Conservation (phyloP, 2,329 filamentous ascomycete species). For the Claviceps digitariae region DNA sequence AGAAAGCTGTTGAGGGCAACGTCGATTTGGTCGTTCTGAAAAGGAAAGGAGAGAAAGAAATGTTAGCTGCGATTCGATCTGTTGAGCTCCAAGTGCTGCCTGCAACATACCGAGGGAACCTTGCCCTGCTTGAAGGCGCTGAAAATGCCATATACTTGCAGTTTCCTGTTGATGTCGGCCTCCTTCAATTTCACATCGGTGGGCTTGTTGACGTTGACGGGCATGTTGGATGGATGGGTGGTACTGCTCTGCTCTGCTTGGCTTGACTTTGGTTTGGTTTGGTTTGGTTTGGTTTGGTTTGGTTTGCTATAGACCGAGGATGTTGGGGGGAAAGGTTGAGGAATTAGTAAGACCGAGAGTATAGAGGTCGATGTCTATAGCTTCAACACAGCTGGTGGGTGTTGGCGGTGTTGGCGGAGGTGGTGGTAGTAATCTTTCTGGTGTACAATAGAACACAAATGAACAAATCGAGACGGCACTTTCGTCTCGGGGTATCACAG, state of each 20-base stretch:
- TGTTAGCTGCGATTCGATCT: neutral
- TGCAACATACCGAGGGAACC: conserved; percentile 61
- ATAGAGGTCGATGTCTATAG: neutral
- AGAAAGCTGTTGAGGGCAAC: conserved; percentile 84
- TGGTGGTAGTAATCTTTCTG: neutral
- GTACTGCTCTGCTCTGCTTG: neutral
- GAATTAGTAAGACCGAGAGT: neutral
- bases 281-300: too few relatives aligned
- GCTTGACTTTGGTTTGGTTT: too few relatives aligned
- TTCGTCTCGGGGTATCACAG: conserved; percentile 17
- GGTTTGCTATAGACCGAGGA: neutral
- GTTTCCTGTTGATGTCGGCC: conserved; percentile 79
- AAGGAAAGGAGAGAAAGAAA: neutral
- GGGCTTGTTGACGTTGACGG: conserved; percentile 53
- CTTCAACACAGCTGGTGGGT: neutral
- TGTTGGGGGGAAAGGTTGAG: neutral
- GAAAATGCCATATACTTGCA: conserved; percentile 87
- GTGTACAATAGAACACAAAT: neutral
- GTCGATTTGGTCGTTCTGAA: conserved; percentile 86
- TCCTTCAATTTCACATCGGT: conserved; percentile 65
- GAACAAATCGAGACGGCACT: neutral
- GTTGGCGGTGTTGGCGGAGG: neutral
- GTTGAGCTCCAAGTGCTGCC: too few relatives aligned
- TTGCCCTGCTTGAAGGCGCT: conserved; percentile 79
- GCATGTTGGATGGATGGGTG: conserved; percentile 15